phyloP scores from a whole-genome alignment of 352 stramenopile species.

The Phytophthora pisi region DNA sequence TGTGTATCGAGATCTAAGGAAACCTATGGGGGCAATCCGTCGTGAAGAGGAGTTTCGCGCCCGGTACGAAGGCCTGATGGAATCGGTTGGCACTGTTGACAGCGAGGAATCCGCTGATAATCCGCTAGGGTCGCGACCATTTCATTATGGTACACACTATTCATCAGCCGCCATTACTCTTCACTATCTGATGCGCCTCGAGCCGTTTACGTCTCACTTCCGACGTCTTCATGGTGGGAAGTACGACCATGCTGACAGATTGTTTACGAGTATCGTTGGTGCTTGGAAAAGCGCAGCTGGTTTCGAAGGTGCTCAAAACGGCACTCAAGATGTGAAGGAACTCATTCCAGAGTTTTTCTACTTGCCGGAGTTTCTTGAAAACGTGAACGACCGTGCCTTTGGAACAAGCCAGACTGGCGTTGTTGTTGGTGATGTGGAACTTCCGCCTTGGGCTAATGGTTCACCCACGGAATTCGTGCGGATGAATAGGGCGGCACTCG shows the following conservation, averaged over 20 bases:
- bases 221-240: slow-evolving; percentile 95
- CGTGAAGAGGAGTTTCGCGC: slow-evolving; percentile 78
- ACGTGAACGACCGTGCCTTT: slow-evolving; percentile 95
- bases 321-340: slow-evolving; percentile 98
- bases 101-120: slow-evolving; percentile 32
- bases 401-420: slow-evolving; percentile 89
- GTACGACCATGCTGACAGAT: slow-evolving; percentile 98
- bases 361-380: slow-evolving; percentile 95
- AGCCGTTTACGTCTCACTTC: slow-evolving; percentile 96
- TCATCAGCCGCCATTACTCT: slow-evolving; percentile 95
- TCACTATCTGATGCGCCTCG: slow-evolving; percentile 97
- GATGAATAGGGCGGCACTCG: slow-evolving; percentile 94
- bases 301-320: slow-evolving; percentile 67
- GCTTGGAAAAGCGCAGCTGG: slow-evolving; percentile 91
- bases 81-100: slow-evolving; percentile 31
- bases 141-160: slow-evolving; percentile 97
- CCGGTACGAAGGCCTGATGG: slow-evolving; percentile 67
- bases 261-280: slow-evolving; percentile 94
- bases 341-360: slow-evolving; percentile 99
- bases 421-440: slow-evolving; percentile 88
- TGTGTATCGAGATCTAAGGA: slow-evolving; percentile 96
- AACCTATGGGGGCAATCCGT: slow-evolving; percentile 98
- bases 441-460: slow-evolving; percentile 95
- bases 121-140: slow-evolving; percentile 60
- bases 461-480: slow-evolving; percentile 95